Conservation (phyloP, 2,329 filamentous ascomycete genomes). For the Botryotinia calthae region DNA sequence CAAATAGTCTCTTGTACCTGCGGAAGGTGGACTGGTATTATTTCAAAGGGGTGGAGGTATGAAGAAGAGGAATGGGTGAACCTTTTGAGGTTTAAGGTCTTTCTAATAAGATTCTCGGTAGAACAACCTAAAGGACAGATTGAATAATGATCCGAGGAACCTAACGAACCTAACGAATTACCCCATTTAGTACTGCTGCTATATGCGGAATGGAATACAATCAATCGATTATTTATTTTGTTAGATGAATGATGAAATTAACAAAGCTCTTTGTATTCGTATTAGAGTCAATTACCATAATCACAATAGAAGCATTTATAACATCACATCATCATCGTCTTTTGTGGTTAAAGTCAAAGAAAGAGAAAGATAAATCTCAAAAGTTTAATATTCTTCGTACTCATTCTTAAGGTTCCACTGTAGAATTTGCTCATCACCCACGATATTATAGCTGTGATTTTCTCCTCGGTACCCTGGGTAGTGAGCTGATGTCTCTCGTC, state of each 20-base stretch:
- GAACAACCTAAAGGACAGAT: conserved; percentile 11
- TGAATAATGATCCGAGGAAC: conserved; percentile 5
- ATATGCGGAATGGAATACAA: background rate
- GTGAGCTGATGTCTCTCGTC: background rate
- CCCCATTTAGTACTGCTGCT: conserved; percentile 8
- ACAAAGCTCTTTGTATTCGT: background rate
- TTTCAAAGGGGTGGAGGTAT: conserved; percentile 3
- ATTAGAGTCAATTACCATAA: background rate
- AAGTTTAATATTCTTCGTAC: conserved; percentile 3
- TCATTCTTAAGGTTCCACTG: background rate
- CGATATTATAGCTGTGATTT: background rate
- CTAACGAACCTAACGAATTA: background rate
- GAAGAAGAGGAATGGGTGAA: conserved; percentile 15
- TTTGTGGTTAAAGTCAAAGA: background rate
- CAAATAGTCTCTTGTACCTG: background rate
- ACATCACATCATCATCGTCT: background rate
- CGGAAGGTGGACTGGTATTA: background rate
- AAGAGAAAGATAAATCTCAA: background rate
- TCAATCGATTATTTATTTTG: background rate
- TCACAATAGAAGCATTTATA: background rate
- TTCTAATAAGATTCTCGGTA: conserved; percentile 15
- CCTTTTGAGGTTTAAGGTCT: conserved; percentile 11
- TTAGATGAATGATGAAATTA: background rate
- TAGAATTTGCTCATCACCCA: background rate
- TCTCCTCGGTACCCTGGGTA: background rate